phyloP scores from a whole-genome alignment of 208 protist species.

The Herpetomonas samuelpessoai region DNA sequence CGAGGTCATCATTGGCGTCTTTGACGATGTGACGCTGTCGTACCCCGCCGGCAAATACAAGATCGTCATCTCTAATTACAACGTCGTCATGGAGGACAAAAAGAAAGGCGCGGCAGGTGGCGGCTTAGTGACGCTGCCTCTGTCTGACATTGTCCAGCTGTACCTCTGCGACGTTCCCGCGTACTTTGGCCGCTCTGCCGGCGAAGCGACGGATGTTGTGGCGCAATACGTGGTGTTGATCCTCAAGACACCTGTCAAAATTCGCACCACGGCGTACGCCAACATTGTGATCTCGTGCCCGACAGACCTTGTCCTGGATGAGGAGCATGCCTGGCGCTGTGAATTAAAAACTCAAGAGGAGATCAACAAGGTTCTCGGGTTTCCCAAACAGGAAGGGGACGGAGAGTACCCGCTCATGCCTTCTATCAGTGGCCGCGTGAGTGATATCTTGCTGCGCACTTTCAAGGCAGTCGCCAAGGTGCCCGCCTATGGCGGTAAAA shows the following conservation, averaged over 20 bases:
- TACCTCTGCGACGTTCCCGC: slow-evolving; percentile 81
- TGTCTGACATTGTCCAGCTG: slow-evolving; percentile 65
- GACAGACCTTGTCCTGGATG: slow-evolving; percentile 47
- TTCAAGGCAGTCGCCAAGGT: slow-evolving; percentile 79
- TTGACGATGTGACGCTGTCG: slow-evolving; percentile 78
- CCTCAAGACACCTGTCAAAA: slow-evolving; percentile 63
- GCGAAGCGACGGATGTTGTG: slow-evolving; percentile 21
- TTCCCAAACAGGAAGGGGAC: slow-evolving; percentile 17
- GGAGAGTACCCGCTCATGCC: slow-evolving; percentile 49
- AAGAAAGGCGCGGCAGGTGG: slow-evolving; percentile 34
- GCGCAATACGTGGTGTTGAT: slow-evolving; percentile 84
- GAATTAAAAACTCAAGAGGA: slow-evolving; percentile 77
- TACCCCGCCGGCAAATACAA: slow-evolving; percentile 84
- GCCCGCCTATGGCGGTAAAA: slow-evolving; percentile 66
- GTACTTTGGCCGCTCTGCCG: slow-evolving; percentile 29
- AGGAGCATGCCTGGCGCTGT: slow-evolving; percentile 69
- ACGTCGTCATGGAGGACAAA: slow-evolving; percentile 77
- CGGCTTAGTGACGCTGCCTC: slow-evolving; percentile 46
- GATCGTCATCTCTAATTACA: slow-evolving; percentile 78
- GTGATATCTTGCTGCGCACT: slow-evolving; percentile 76
- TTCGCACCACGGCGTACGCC: slow-evolving; percentile 73
- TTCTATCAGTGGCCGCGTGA: slow-evolving; percentile 74
- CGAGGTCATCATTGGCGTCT: slow-evolving; percentile 62
- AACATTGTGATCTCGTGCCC: slow-evolving; percentile 84
- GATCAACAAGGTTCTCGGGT: slow-evolving; percentile 46